A percentile compares a stretch with the other conserved stretches of the same genome.
Evolutionary conservation across 2,329 filamentous ascomycete species (phyloP).

Genomic region (Xylariaceae sp.): DNA sequence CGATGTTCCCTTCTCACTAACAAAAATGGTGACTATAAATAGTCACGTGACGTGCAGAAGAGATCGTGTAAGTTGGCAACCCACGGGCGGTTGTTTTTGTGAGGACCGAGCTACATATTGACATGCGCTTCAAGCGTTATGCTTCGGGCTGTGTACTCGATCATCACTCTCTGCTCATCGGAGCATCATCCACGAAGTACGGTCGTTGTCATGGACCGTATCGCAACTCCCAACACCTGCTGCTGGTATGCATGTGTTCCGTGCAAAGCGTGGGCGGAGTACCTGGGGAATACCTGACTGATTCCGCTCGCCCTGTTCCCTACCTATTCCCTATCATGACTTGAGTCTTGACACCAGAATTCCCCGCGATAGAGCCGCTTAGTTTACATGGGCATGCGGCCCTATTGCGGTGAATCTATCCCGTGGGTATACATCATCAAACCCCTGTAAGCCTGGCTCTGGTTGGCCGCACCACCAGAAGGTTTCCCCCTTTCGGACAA

Average conservation of each 20-base stretch:
- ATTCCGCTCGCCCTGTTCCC: background rate
- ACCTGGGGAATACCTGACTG: background rate
- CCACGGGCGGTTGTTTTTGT: too few relatives aligned
- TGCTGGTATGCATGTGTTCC: too few relatives aligned
- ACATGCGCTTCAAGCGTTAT: too few relatives aligned
- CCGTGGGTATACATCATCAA: conserved; percentile 2
- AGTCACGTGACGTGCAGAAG: too few relatives aligned
- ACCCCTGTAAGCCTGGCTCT: conserved; percentile 15
- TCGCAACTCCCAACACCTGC: too few relatives aligned
- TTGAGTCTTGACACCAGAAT: conserved; percentile 15
- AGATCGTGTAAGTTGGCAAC: too few relatives aligned
- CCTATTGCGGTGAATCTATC: conserved; percentile 30
- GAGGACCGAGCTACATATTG: too few relatives aligned
- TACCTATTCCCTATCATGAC: conserved; percentile 6
- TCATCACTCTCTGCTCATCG: background rate
- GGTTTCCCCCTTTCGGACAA: conserved; percentile 16
- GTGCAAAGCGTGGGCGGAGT: too few relatives aligned
- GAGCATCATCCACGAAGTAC: background rate
- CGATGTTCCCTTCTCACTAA: too few relatives aligned
- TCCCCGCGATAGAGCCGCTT: conserved; percentile 32
- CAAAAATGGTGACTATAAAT: too few relatives aligned
- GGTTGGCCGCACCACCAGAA: conserved; percentile 16
- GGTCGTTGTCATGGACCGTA: too few relatives aligned
- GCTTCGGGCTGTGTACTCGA: too few relatives aligned
- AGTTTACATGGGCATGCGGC: conserved; percentile 28